These are phyloP conservation scores for Lachancea sp. DNA, from an alignment of 805 yeast genomes.

Conservation along the genomic window DNA sequence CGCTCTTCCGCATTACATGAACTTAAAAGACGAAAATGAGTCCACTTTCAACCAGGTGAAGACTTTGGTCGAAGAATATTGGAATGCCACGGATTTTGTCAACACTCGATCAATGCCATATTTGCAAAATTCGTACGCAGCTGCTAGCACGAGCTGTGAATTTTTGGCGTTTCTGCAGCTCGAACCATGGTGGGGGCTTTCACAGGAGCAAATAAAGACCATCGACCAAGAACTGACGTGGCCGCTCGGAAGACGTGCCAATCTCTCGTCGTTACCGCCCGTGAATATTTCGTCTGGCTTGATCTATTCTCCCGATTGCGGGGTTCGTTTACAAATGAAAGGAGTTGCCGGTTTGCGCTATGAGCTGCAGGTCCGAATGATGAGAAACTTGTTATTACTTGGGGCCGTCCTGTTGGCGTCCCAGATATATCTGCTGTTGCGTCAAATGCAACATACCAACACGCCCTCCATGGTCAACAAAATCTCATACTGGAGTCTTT, in stretches of 20 bases:
- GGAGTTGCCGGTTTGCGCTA: slow-evolving; percentile 48
- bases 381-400: slow-evolving; percentile 38
- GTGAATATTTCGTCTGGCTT: slow-evolving; percentile 50
- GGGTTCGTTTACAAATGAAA: slow-evolving; percentile 41
- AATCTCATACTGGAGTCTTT: slow-evolving; percentile 63
- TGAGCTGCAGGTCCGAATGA: slow-evolving; percentile 37
- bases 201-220: slow-evolving; percentile 42
- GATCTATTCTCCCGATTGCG: slow-evolving; percentile 88
- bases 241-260: slow-evolving; percentile 78
- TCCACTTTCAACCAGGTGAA: slow-evolving; percentile 41
- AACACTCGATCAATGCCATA: slow-evolving; percentile 44
- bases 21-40: slow-evolving; percentile 37
- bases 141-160: slow-evolving; percentile 53
- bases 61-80: slow-evolving; percentile 37
- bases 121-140: slow-evolving; percentile 27
- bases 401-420: slow-evolving; percentile 41
- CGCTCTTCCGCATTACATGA: slow-evolving; percentile 50
- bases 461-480: slow-evolving; percentile 78
- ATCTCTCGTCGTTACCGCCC: slow-evolving; percentile 44
- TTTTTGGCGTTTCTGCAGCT: slow-evolving; percentile 62
- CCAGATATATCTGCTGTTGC: slow-evolving; percentile 52
- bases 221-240: slow-evolving; percentile 66
- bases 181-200: slow-evolving; percentile 49
- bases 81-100: slow-evolving; percentile 39
- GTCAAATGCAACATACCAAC: slow-evolving; percentile 63